Percentiles rank a stretch among this genome's conserved stretches.
These are phyloP conservation scores for Sugiyamaella neomexicana DNA, from an alignment of 1,139 yeast genomes.

Conservation along the genomic window DNA sequence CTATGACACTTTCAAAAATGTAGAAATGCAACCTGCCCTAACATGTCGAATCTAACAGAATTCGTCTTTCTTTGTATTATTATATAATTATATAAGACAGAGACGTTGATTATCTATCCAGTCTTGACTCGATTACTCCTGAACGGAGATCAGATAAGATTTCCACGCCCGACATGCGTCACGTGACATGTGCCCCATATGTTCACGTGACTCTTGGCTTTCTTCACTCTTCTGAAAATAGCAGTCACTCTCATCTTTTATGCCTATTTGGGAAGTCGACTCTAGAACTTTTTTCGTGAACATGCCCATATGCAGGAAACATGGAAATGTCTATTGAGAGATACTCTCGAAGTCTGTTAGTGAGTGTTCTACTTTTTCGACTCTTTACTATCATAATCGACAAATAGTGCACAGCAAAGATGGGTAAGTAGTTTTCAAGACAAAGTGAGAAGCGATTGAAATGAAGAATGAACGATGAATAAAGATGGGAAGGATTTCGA, in stretches of 20 bases:
- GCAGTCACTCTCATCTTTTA: constrained; percentile 7
- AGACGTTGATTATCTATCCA: too few relatives aligned
- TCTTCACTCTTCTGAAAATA: not conserved
- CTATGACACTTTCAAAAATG: too few relatives aligned
- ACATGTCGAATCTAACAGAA: too few relatives aligned
- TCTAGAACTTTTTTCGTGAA: constrained; percentile 10
- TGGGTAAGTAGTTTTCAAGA: constrained; percentile 17
- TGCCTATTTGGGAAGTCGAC: constrained; percentile 16
- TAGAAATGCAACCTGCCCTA: too few relatives aligned
- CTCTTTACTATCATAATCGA: constrained; percentile 12
- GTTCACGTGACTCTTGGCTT: too few relatives aligned
- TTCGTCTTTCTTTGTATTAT: too few relatives aligned
- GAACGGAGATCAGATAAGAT: too few relatives aligned
- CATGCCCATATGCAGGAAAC: constrained; percentile 13
- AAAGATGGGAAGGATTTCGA: not conserved
- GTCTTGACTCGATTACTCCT: too few relatives aligned
- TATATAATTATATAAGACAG: too few relatives aligned
- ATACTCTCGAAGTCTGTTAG: constrained; percentile 15
- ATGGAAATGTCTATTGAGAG: constrained; percentile 10
- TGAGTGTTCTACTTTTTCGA: constrained; percentile 13
- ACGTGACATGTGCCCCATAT: too few relatives aligned
- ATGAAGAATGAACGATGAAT: not conserved
- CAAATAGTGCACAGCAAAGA: constrained; percentile 19
- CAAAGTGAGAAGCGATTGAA: not conserved
- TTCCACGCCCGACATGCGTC: too few relatives aligned